These are phyloP conservation scores for Chlamydomonas applanata DNA, from an alignment of 139 green algal species.

Conservation along the genomic window DNA sequence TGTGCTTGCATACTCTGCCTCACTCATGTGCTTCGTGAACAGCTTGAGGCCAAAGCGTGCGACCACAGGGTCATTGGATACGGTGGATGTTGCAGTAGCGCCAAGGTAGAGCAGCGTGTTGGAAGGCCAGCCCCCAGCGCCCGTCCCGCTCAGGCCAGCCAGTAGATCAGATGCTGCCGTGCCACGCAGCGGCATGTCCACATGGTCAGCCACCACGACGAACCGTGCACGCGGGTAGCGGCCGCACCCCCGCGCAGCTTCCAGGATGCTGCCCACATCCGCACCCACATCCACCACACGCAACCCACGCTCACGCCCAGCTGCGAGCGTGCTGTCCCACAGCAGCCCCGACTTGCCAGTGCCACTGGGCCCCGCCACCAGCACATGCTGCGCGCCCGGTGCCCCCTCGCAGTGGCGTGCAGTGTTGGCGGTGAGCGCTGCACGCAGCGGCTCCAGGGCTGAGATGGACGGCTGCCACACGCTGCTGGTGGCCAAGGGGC, in stretches of 20 bases:
- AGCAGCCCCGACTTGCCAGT: constrained; percentile 56
- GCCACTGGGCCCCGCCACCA: constrained; percentile 40
- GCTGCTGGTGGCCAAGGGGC: not conserved
- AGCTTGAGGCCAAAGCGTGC: constrained; percentile 35
- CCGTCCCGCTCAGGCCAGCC: constrained; percentile 18
- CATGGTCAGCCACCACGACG: constrained; percentile 48
- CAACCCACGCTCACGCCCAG: constrained; percentile 35
- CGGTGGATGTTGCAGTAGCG: constrained; percentile 20
- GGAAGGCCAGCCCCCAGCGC: constrained; percentile 37
- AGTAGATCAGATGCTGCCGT: constrained; percentile 30
- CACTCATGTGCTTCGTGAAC: constrained; percentile 13
- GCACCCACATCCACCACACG: constrained; percentile 45
- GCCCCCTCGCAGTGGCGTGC: constrained; percentile 34
- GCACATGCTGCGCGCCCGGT: constrained; percentile 37
- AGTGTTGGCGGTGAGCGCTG: constrained; percentile 42
- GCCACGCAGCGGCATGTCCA: constrained; percentile 38
- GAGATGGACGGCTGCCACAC: constrained; percentile 9
- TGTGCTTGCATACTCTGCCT: constrained; percentile 11
- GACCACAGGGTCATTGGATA: constrained; percentile 37
- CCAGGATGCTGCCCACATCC: constrained; percentile 37
- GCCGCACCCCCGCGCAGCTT: constrained; percentile 40
- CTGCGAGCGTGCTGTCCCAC: constrained; percentile 48
- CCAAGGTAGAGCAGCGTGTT: constrained; percentile 56
- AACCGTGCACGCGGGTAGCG: constrained; percentile 47
- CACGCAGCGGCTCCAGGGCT: constrained; percentile 13